phyloP scores from a whole-genome alignment of 352 stramenopile genomes.

The Elongisporangium prolatum region DNA sequence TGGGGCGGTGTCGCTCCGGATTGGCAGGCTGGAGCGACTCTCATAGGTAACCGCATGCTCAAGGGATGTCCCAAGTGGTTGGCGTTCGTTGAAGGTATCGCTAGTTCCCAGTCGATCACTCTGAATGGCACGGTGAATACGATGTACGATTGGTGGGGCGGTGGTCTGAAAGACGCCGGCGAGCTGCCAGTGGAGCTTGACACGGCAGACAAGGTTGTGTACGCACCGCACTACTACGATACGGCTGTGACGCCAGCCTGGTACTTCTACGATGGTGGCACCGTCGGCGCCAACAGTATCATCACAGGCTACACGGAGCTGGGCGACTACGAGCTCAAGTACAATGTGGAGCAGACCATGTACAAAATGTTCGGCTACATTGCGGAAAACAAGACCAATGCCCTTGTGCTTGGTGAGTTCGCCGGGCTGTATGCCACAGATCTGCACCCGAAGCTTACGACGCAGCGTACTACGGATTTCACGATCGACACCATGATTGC shows the following conservation, averaged over 20 bases:
- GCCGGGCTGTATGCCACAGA: conserved; percentile 26
- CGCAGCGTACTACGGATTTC: conserved; percentile 24
- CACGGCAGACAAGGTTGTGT: conserved; percentile 25
- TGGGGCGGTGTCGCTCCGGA: conserved; percentile 27
- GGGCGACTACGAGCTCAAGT: conserved; percentile 16
- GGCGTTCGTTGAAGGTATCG: conserved; percentile 33
- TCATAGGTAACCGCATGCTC: conserved; percentile 29
- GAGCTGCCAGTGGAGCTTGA: conserved; percentile 14
- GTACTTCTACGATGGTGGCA: conserved; percentile 24
- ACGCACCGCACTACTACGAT: conserved; percentile 34
- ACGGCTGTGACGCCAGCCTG: conserved; percentile 20
- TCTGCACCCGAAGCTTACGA: conserved; percentile 22
- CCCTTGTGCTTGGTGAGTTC: conserved; percentile 30
- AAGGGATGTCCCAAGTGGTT: conserved; percentile 30
- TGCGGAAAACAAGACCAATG: conserved; percentile 13
- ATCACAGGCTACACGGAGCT: conserved; percentile 26
- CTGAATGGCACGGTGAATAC: conserved; percentile 17
- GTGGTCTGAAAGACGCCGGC: conserved; percentile 25
- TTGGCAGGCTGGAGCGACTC: conserved; percentile 18
- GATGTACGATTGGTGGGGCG: conserved; percentile 40
- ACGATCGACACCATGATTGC: conserved; percentile 26
- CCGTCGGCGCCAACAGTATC: background rate
- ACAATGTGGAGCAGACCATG: conserved; percentile 14
- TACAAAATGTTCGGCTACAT: conserved; percentile 40
- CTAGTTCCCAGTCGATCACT: conserved; percentile 19